Evolutionary conservation across 2,329 filamentous ascomycete species (phyloP), one percentile per base, ranked within the genome.

Genomic region (Chrysoporthe cubensis): DNA sequence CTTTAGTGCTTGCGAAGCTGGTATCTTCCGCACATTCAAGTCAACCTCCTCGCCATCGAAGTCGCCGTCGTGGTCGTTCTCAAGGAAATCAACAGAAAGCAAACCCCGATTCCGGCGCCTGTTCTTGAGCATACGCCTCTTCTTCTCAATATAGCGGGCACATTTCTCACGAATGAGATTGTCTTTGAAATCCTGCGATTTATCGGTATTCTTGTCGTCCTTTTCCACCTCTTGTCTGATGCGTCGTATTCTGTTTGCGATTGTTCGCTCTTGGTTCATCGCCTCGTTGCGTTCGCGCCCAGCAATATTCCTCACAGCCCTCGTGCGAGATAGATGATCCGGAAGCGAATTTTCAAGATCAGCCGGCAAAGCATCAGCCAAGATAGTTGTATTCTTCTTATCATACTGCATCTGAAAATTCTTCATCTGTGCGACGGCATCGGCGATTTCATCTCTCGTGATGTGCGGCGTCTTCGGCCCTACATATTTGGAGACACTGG

Each of bases 1-100:
- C 37, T 65, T 34, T 3, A 69, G 50, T 6, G 68, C 68, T 14
- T 69, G 34, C 4, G 43, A 48, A 4, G 66, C 43, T 9, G 68
- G 65, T 1, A 67, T 34, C 13, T 7, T 46, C 16, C 32, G 50
- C n/a, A 18, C 37, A 13, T n/a, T 57, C 14, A 16, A 34, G 21
- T 42, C 14, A 34, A 11, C 37, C 14, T 21, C 43, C 32, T 46
- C 14, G 21, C 34, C n/a, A 13, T 44, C 13, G 6, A 16, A 18
- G 32, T 40, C 46, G 43, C 37, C 26, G 40, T 16, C 32, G 4
- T 34, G 48, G 3, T 8, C 6, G 3, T 61, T 43, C 21, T 67
- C 65, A 13, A 67, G 58, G 8, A 59, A 54, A 0, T 65, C 44
- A 18, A 67, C 62, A 13, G 57, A 56, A 2, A 62, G 48, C 13